Conservation (phyloP, 495 filamentous ascomycete genomes). For the Penicillium alfredii region DNA sequence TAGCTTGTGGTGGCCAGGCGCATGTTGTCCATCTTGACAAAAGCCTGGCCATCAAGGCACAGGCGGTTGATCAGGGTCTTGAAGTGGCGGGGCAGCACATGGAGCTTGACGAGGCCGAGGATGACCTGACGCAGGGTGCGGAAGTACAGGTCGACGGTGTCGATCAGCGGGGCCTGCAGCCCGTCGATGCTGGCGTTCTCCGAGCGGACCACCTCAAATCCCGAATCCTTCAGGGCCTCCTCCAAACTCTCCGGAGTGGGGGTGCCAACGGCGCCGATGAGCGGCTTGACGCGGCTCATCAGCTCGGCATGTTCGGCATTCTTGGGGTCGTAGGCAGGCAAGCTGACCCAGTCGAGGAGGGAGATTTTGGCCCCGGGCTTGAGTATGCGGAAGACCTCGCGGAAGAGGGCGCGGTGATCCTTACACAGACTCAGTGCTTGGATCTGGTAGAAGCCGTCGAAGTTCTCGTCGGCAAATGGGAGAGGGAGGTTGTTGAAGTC, state of each 20-base stretch:
- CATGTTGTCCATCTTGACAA: slow-evolving; percentile 58
- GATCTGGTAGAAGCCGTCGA: slow-evolving; percentile 62
- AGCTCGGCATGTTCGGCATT: slow-evolving; percentile 50
- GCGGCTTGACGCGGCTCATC: slow-evolving; percentile 56
- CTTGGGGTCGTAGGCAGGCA: slow-evolving; percentile 49
- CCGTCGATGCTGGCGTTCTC: slow-evolving; percentile 55
- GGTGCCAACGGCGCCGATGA: slow-evolving; percentile 59
- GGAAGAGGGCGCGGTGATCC: slow-evolving; percentile 46
- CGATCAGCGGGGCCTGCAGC: slow-evolving; percentile 54
- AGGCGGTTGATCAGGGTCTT: slow-evolving; percentile 58
- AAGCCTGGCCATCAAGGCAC: slow-evolving; percentile 54
- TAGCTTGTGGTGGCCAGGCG: slow-evolving; percentile 56
- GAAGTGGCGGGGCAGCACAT: slow-evolving; percentile 51
- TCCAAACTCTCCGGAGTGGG: slow-evolving; percentile 51
- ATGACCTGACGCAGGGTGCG: slow-evolving; percentile 50
- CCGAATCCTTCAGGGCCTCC: slow-evolving; percentile 44
- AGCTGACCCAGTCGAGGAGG: slow-evolving; percentile 54
- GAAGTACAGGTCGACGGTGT: slow-evolving; percentile 56
- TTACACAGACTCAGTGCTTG: slow-evolving; percentile 57
- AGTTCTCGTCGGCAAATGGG: slow-evolving; percentile 49
- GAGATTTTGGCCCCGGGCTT: slow-evolving; percentile 54
- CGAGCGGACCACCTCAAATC: slow-evolving; percentile 48
- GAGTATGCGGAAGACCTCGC: slow-evolving; percentile 50
- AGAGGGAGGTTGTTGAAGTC: slow-evolving; percentile 56
- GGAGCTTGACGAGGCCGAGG: slow-evolving; percentile 46